These are phyloP conservation scores for Pleomassaria siparia DNA, from an alignment of 2,329 filamentous ascomycete genomes.

Conservation along the genomic window DNA sequence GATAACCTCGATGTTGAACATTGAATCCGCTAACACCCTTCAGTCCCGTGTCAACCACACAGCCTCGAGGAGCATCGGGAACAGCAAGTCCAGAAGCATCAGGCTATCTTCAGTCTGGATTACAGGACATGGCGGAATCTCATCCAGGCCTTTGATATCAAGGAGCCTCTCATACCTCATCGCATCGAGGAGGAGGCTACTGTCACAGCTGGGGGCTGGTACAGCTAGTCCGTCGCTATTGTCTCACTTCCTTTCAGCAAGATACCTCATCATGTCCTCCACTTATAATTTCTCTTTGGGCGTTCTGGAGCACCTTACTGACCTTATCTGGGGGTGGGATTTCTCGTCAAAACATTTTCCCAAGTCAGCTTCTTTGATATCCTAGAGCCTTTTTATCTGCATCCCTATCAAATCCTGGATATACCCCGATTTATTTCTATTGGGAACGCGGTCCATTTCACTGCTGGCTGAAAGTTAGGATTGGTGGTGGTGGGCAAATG, in stretches of 20 bases:
- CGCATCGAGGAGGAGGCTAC: conserved; percentile 47
- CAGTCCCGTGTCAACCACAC: conserved; percentile 49
- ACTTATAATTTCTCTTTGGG: background rate
- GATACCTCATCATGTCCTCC: background rate
- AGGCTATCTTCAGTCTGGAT: conserved; percentile 86
- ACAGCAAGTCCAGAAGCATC: conserved; percentile 61
- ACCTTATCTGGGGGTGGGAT: no score
- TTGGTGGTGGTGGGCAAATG: no score
- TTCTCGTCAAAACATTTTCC: background rate
- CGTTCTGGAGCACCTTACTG: background rate
- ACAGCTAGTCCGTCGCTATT: conserved; percentile 12
- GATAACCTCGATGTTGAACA: background rate
- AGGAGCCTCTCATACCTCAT: conserved; percentile 82
- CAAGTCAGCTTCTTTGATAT: conserved; percentile 1
- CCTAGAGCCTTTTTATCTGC: background rate
- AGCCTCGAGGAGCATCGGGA: conserved; percentile 58
- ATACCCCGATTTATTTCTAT: background rate
- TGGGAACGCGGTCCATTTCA: background rate
- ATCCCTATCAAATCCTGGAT: background rate
- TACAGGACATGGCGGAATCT: conserved; percentile 80
- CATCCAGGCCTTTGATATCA: conserved; percentile 73
- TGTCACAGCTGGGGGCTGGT: conserved; percentile 29
- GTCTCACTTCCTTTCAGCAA: background rate
- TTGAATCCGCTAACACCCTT: conserved; percentile 11
- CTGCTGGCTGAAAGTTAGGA: no score